Percentiles rank a stretch among this genome's conserved stretches.
phyloP scores from a whole-genome alignment of 1,284 basidiomycete species.

The Puccinia triticina region DNA sequence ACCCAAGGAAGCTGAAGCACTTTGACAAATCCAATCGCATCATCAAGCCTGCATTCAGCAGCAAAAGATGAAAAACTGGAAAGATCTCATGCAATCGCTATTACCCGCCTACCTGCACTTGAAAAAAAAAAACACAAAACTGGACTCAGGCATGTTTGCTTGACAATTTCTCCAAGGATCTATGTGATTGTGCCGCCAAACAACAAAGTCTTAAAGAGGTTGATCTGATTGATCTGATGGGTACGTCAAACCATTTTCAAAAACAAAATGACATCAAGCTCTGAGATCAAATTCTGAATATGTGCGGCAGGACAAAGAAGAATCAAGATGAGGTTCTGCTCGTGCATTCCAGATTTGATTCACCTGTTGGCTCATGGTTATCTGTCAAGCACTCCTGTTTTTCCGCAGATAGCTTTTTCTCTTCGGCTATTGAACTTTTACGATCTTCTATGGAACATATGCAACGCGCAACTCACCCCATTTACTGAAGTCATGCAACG shows the following conservation, averaged over 20 bases:
- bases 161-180: not conserved
- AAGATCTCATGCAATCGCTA: not conserved
- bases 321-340: not conserved
- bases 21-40: no score
- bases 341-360: not conserved
- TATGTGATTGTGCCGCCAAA: not conserved
- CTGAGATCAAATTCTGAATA: not conserved
- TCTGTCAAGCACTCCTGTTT: not conserved
- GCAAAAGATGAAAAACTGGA: not conserved
- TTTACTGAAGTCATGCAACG: not conserved
- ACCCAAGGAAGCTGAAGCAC: no score
- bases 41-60: no score
- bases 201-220: not conserved
- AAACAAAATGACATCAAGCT: no score
- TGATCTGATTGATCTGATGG: not conserved
- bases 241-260: not conserved
- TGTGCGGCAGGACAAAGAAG: not conserved
- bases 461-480: not conserved
- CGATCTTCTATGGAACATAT: not conserved
- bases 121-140: not conserved
- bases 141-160: not conserved
- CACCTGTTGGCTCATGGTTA: not conserved
- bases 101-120: not conserved
- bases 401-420: constrained; percentile 12
- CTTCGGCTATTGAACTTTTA: not conserved